Base-by-base conservation (phyloP, 805 yeast genomes). In the Nakazawaea sp. region DNA sequence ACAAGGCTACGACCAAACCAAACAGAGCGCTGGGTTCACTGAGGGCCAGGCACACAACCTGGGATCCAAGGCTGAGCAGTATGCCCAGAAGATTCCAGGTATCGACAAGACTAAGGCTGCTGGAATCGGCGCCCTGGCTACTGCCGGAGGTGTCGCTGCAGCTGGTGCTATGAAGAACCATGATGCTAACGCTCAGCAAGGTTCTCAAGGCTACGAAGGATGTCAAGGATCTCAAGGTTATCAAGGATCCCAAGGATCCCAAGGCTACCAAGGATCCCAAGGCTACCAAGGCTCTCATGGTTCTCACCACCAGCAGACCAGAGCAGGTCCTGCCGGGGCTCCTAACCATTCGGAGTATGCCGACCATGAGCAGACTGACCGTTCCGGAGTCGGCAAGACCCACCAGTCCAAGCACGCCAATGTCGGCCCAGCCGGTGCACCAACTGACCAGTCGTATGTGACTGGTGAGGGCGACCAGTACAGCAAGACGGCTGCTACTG, bases 311-410 rank as follows among this genome's bases (percentile, higher is more conserved):
- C 37, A 34, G 21, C 32, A 18, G 7, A 10, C 19, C 16, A 30
- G 28, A 20, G 24, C 27, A 4, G 40, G 40, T 19, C 35, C 35
- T 12, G 27, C 21, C 5, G 36, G 40, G 20, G 40, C 40, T 37
- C 40, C 35, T 19, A 27, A 32, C 26, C 33, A 37, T 20, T 12
- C 29, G 7, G 11, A 11, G 5, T 27, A 33, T 18, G 17, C 35
- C 19, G 20, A 24, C 13, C 25, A 16, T 4, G 32, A 37, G 12
- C 12, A 5, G 13, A 18, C 30, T 11, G 12, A 18, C 16, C 17
- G 30, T 5, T 15, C 16, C 3, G 19, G 18, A 5, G 12, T 13
- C 13, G 8, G 10, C 28, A 17, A 26, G 5, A 19, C 24, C n/a
- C 16, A 16, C 17, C 20, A 24, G 6, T 5, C 26, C 11, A 18